phyloP scores from a whole-genome alignment of 352 stramenopile genomes.

The Phytophthora pistaciae region DNA sequence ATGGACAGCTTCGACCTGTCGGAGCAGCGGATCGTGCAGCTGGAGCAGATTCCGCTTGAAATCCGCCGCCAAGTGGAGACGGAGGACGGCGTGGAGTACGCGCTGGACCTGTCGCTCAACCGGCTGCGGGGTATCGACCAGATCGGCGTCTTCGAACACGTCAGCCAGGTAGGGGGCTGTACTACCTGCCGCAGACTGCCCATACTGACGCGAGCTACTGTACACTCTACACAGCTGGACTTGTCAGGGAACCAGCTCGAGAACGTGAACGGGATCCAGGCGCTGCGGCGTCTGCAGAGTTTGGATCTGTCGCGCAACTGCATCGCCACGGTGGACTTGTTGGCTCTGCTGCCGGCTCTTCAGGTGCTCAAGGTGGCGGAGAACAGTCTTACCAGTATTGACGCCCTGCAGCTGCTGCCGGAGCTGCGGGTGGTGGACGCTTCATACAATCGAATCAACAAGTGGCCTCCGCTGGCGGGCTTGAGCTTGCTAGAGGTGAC shows the following conservation, averaged over 20 bases:
- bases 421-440: slow-evolving; percentile 59
- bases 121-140: slow-evolving; percentile 48
- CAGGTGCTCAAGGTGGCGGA: slow-evolving; percentile 62
- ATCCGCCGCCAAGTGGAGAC: slow-evolving; percentile 52
- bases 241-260: slow-evolving; percentile 68
- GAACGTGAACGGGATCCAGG: slow-evolving; percentile 60
- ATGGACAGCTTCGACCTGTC: slow-evolving; percentile 63
- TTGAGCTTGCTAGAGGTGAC: slow-evolving; percentile 55
- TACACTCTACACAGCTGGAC: slow-evolving; percentile 46
- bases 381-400: slow-evolving; percentile 63
- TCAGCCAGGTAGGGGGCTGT: slow-evolving; percentile 46
- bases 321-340: slow-evolving; percentile 50
- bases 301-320: slow-evolving; percentile 64
- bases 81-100: slow-evolving; percentile 41
- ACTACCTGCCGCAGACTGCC: too few relatives aligned
- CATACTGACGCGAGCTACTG: too few relatives aligned
- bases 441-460: slow-evolving; percentile 66
- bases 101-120: slow-evolving; percentile 63
- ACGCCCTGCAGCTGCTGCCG: slow-evolving; percentile 42
- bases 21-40: slow-evolving; percentile 51
- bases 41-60: slow-evolving; percentile 59
- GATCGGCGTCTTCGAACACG: slow-evolving; percentile 55
- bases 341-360: slow-evolving; percentile 48
- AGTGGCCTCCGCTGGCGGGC: slow-evolving; percentile 60
- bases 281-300: slow-evolving; percentile 49